Evolutionary conservation across 805 yeast species (phyloP), one percentile per base, ranked within the genome.

Genomic region (Scheffersomyces stipitis): DNA sequence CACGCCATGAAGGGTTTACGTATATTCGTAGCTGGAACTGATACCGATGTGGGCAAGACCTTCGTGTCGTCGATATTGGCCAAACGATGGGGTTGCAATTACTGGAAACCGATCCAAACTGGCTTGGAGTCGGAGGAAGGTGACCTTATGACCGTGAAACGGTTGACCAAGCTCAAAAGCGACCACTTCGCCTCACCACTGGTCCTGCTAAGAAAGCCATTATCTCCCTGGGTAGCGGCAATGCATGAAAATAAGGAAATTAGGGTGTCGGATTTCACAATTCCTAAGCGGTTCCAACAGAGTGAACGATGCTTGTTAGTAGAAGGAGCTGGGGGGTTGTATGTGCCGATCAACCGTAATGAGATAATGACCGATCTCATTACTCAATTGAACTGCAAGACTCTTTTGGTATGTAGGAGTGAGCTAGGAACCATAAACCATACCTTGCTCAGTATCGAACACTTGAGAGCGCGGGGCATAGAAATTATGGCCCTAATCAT

Each of bases 51-150:
- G 22, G 63, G 63, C 4, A 58, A 58, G 31, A 58, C 63, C 13
- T 54, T 55, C 40, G 38, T 57, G 4, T 47, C 59, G 12, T 37
- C 58, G 1, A 30, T 58, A 17, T 37, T 58, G 16, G 51, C 44
- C 13, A 41, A 46, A 23, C 46, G 44, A 22, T 58, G 62, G 62
- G 36, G 37, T 12, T 51, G 56, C 3, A 42, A 49, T 16, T 58
- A 58, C 36, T 58, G 63, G 63, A 56, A 58, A 38, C 62, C 62
- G 1, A 38, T 54, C 4, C 61, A 58, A 37, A 58, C 63, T 3
- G 63, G 62, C 1, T 39, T 53, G 15, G 54, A 55, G 12, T 31
- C 48, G 18, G 62, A 55, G 31, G 31, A 14, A 3, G 62, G 58
- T 18, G 63, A 58, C 35, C 49, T 60, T 4, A 22, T 23, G 10